Percentiles rank a stretch among this genome's conserved stretches.
phyloP scores from a whole-genome alignment of 2,329 filamentous ascomycete genomes.

The Colletotrichum cereale region DNA sequence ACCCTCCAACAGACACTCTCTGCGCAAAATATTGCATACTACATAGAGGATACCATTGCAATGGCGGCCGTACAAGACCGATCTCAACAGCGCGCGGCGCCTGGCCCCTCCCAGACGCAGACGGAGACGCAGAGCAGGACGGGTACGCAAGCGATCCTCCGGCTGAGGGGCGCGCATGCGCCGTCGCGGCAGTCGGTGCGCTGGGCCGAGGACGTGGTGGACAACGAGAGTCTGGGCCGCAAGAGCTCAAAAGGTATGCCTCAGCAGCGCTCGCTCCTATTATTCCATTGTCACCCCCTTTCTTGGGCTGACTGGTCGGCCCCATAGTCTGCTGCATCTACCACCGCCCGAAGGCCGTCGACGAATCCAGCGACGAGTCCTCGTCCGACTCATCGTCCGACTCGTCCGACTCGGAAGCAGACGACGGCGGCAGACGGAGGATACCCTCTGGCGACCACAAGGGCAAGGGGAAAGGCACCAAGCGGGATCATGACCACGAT shows the following conservation, averaged over 20 bases:
- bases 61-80: slow-evolving; percentile 45
- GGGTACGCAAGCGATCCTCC: slow-evolving; percentile 57
- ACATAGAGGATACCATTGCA: slow-evolving; percentile 48
- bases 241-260: slow-evolving; percentile 90
- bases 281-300: neutral
- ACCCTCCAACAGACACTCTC: slow-evolving; percentile 18
- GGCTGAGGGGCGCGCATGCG: slow-evolving; percentile 63
- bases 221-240: slow-evolving; percentile 94
- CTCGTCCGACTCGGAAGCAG: slow-evolving; percentile 64
- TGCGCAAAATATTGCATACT: slow-evolving; percentile 22
- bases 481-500: slow-evolving; percentile 54
- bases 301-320: neutral
- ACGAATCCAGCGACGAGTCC: slow-evolving; percentile 82
- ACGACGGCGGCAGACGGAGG: slow-evolving; percentile 45
- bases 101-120: slow-evolving; percentile 52
- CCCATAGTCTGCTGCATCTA: slow-evolving; percentile 96
- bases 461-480: slow-evolving; percentile 54
- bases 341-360: slow-evolving; percentile 84
- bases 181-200: slow-evolving; percentile 75
- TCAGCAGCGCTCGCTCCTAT: neutral
- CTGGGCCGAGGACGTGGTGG: slow-evolving; percentile 93
- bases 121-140: slow-evolving; percentile 48
- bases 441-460: slow-evolving; percentile 50
- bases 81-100: slow-evolving; percentile 45
- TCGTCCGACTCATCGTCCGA: slow-evolving; percentile 68